phyloP scores from a whole-genome alignment of 176 grass and related monocot species.

The Carex parvula region DNA sequence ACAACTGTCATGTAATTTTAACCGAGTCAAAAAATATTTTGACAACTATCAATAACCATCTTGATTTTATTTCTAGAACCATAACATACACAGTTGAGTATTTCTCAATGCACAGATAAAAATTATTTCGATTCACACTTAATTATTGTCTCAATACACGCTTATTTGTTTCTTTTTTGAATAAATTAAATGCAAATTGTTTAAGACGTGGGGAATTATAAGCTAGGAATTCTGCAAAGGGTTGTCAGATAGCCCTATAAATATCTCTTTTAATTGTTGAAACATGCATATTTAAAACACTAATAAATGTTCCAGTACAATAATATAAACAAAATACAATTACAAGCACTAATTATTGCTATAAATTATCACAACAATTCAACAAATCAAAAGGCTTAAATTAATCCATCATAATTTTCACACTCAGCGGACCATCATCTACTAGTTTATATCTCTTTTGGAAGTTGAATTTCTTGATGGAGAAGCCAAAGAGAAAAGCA shows the following conservation, averaged over 20 bases:
- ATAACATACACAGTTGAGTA: no score
- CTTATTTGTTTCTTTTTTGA: no score
- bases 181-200: no score
- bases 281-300: not conserved
- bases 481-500: slow-evolving; percentile 26
- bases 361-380: not conserved
- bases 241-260: not conserved
- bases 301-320: not conserved
- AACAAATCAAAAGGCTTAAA: not conserved
- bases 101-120: no score
- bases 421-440: not conserved
- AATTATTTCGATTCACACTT: no score
- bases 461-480: slow-evolving; percentile 30
- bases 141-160: no score
- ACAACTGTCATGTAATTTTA: no score
- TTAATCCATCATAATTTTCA: not conserved
- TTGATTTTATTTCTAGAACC: no score
- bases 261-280: no score
- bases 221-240: not conserved
- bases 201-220: no score
- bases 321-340: not conserved
- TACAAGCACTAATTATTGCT: not conserved
- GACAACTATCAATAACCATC: no score
- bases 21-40: no score
- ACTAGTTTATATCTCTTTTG: slow-evolving; percentile 32